Conservation (phyloP, 176 grass and related monocot species). For the Poa annua region DNA sequence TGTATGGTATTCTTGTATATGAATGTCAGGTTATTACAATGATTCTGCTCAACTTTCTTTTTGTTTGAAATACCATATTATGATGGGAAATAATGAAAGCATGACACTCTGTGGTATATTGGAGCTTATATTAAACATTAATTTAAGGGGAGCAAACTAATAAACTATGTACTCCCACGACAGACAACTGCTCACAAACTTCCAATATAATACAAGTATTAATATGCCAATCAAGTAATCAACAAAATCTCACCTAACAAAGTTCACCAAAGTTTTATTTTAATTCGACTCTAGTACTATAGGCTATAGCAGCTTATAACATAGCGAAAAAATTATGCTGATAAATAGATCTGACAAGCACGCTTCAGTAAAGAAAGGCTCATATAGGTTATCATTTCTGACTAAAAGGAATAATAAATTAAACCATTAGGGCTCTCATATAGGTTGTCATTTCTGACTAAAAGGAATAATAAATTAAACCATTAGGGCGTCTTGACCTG, state of each 20-base stretch:
- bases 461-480: background rate
- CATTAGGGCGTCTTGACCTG: background rate
- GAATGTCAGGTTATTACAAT: conserved; percentile 2
- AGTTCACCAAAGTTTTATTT: background rate
- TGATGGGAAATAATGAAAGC: background rate
- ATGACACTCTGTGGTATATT: background rate
- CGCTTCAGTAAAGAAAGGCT: background rate
- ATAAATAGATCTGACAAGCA: background rate
- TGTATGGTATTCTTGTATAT: conserved; percentile 32
- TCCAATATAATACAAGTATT: background rate
- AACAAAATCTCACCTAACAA: background rate
- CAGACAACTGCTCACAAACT: background rate
- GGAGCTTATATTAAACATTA: background rate
- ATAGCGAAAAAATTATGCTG: background rate
- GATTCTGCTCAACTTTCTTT: conserved; percentile 4
- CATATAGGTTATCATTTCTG: background rate
- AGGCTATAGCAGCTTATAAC: background rate
- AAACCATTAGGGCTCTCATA: background rate
- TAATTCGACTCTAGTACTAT: background rate
- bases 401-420: background rate
- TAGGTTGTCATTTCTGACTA: background rate
- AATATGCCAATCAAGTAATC: background rate
- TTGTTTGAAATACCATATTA: background rate
- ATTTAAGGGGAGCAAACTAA: conserved; percentile 1
- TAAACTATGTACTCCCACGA: conserved; percentile 3